Base-by-base conservation (phyloP, 192 early-diverging fungal genomes). In the Funneliformis geosporum region DNA sequence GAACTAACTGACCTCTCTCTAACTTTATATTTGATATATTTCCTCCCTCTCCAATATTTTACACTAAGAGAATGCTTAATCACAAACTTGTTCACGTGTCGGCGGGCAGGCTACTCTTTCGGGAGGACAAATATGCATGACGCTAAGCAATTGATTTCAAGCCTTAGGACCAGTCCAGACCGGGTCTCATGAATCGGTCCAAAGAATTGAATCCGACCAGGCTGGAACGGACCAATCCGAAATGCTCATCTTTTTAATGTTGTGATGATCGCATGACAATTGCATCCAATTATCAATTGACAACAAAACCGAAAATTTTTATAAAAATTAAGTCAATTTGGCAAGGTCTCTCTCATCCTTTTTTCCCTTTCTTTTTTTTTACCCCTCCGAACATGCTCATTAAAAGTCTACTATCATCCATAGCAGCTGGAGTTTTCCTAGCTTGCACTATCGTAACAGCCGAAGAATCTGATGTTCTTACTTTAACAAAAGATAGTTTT, bases 401-500 rank as follows among this genome's bases (percentile, higher is more conserved):
- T 42, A 73, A 73, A 73, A 73, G 25, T 11, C 18, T 73, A 21
- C 25, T 64, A 10, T 21, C 21, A 42, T 68, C 18, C 16, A 11
- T 55, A 23, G 43, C 43, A 9, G 23, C 23, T 44, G 42, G 40
- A 28, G 23, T 23, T 11, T 21, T 73, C 11, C 25, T 50, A 9
- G 11, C 23, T 28, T 44, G 40, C 9, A 11, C 44, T 47, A 23
- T 55, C 14, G 42, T 44, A 23, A 11, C 75, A 60, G 66, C 72
- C 33, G 43, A 44, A 66, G 25, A 65, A 12, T 85, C 84, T 28
- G 89, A 92, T 67, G 93, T 93, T 61, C 66, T 89, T 64, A 81
- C 78, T 39, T 86, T 94, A 55, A 85, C 72, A 67, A 75, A 83
- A n/a, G 85, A 83, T 75, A 94, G 81, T 80, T 97, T 97, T 84